A percentile compares a stretch with the other conserved stretches of the same genome.
Conservation (phyloP, 441 rosid genomes). For the Aquilaria agallochum region DNA sequence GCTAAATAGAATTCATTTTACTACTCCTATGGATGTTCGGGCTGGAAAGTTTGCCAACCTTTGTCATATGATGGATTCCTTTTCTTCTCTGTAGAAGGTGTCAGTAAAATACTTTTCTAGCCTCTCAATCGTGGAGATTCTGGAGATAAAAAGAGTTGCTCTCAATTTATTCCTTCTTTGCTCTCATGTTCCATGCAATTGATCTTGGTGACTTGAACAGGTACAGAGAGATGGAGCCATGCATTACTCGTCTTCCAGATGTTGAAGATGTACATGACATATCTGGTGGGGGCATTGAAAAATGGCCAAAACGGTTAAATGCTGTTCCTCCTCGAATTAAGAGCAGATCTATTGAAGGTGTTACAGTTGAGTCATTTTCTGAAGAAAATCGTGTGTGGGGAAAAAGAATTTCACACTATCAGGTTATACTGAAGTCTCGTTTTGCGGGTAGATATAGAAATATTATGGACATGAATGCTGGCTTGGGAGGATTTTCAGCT, state of each 20-base stretch:
- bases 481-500: conserved; percentile 55
- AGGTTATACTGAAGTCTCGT: conserved; percentile 38
- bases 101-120: too few relatives aligned
- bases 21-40: too few relatives aligned
- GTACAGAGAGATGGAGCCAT: conserved; percentile 47
- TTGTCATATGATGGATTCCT: too few relatives aligned
- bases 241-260: conserved; percentile 48
- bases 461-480: conserved; percentile 66
- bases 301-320: conserved; percentile 52
- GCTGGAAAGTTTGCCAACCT: too few relatives aligned
- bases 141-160: too few relatives aligned
- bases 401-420: conserved; percentile 35
- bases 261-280: conserved; percentile 20
- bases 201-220: conserved; percentile 21
- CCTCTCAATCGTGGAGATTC: too few relatives aligned
- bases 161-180: too few relatives aligned
- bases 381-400: conserved; percentile 42
- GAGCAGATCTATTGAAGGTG: conserved; percentile 24
- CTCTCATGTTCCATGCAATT: background rate
- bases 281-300: conserved; percentile 35
- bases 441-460: conserved; percentile 44
- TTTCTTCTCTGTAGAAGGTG: too few relatives aligned
- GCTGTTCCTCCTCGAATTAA: conserved; percentile 34
- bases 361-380: conserved; percentile 24
- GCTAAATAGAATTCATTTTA: background rate